Base-by-base conservation (phyloP, 441 rosid genomes). In the Theobroma grandiflorum region DNA sequence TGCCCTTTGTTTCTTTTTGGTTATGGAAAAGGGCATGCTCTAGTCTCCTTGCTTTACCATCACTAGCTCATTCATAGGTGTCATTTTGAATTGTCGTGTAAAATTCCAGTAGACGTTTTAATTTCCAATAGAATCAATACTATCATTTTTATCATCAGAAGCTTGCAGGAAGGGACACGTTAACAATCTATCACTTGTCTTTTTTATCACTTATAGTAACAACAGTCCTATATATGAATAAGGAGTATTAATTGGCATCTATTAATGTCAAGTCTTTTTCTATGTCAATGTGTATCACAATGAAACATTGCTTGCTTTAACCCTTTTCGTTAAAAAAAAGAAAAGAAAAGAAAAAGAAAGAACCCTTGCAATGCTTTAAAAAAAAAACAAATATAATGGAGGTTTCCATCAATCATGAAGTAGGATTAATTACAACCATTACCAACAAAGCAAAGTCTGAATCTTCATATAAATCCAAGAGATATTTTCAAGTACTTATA, bases 141-240 rank as follows among this genome's bases (percentile, higher is more conserved):
- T 15, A 31, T 20, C 26, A 70, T 70, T 70, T 49, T 43, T 10
- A 70, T 8, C 63, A 22, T 71, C 42, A 50, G 75, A 71, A 71
- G 20, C 40, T 50, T 50, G 59, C 59, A 50, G 38, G 12, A 71
- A 50, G 20, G 74, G 49, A 71, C 31, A 71, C 50, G 61, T 71
- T 50, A 50, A 6, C 43, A 33, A 50, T 71, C 75, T 50, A 50
- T 50, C 45, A 16, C 59, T 71, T 16, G 74, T 50, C 61, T 26
- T 33, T 31, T 71, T 71, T 10, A 50, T 72, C 61, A 35, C 37
- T 52, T 72, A 52, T 45, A 45, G 49, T 10, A 6, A 45, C 10
- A 7, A 7, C 10, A 45, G 10, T 45, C 7, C 49, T 45, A 45
- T 7, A 7, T 45, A 6, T 45, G 9, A 45, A 45, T 45, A 45